phyloP scores from a whole-genome alignment of 768 basidiomycete genomes.

The Podaxis sp. region DNA sequence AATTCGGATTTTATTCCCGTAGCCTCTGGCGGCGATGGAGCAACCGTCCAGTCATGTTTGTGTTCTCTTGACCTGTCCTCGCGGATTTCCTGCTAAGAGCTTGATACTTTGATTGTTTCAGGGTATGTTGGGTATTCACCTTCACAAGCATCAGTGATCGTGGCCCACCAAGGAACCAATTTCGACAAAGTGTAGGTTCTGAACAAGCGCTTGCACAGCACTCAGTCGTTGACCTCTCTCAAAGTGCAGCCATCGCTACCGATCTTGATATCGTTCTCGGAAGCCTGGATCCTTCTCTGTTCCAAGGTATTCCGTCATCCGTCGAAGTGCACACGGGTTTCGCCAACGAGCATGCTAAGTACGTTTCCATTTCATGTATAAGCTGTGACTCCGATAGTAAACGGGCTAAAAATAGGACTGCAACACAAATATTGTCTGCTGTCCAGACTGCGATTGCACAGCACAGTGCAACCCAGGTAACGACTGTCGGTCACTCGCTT shows the following conservation, averaged over 20 bases:
- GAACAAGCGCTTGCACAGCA: not conserved
- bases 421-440: constrained; percentile 33
- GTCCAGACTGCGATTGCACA: constrained; percentile 30
- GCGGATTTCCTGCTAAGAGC: not conserved
- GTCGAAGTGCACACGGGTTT: constrained; percentile 44
- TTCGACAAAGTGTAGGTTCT: constrained; percentile 26
- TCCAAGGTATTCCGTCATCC: constrained; percentile 36
- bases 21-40: constrained; percentile 47
- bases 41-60: constrained; percentile 37
- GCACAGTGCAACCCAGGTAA: constrained; percentile 29
- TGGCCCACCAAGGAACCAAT: constrained; percentile 33
- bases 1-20: constrained; percentile 38
- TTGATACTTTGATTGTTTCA: not conserved
- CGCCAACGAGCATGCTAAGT: constrained; percentile 37
- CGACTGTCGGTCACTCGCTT: constrained; percentile 40
- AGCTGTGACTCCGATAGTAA: not conserved
- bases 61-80: not conserved
- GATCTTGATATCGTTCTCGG: constrained; percentile 30
- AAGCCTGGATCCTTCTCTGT: constrained; percentile 31
- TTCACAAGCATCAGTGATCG: constrained; percentile 23
- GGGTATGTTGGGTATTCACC: constrained; percentile 12
- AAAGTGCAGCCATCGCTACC: constrained; percentile 33
- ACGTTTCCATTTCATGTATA: constrained; percentile 5
- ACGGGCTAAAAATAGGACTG: constrained; percentile 28
- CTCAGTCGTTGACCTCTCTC: not conserved